Evolutionary conservation across 2,329 filamentous ascomycete genomes (phyloP).

Genomic region (Dactylellina parvicollis): DNA sequence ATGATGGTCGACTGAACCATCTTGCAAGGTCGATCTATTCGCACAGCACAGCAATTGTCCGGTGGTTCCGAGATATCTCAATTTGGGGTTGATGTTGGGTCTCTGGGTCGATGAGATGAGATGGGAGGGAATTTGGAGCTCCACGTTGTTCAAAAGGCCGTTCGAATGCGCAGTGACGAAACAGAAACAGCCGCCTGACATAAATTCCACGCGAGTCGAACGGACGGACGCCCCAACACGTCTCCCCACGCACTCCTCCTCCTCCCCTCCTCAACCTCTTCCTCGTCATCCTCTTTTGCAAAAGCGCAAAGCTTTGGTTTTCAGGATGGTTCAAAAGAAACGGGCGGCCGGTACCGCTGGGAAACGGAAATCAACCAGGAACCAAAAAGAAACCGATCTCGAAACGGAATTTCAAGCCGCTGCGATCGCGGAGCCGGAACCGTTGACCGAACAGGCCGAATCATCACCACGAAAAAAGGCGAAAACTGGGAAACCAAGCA

Average conservation of each 20-base stretch:
- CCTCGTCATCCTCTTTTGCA: background rate
- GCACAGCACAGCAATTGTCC: background rate
- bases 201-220: slow-evolving; percentile 15
- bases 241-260: slow-evolving; percentile 2
- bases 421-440: background rate
- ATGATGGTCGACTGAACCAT: slow-evolving; percentile 97
- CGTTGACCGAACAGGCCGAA: slow-evolving; percentile 1
- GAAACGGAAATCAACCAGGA: slow-evolving; percentile 29
- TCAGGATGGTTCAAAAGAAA: slow-evolving; percentile 38
- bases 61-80: background rate
- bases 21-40: slow-evolving; percentile 4
- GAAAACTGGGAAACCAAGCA: slow-evolving; percentile 14
- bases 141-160: slow-evolving; percentile 52
- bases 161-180: slow-evolving; percentile 46
- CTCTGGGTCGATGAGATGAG: slow-evolving; percentile 13
- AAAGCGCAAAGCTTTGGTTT: background rate
- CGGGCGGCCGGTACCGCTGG: slow-evolving; percentile 20
- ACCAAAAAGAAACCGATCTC: background rate
- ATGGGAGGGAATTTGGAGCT: slow-evolving; percentile 31
- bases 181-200: slow-evolving; percentile 24
- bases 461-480: slow-evolving; percentile 42
- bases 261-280: background rate
- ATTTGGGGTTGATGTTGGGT: background rate
- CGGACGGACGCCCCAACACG: slow-evolving; percentile 31
- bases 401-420: slow-evolving; percentile 11